phyloP scores from a whole-genome alignment of 1,284 basidiomycete species.

The Entoloma clypeatum region DNA sequence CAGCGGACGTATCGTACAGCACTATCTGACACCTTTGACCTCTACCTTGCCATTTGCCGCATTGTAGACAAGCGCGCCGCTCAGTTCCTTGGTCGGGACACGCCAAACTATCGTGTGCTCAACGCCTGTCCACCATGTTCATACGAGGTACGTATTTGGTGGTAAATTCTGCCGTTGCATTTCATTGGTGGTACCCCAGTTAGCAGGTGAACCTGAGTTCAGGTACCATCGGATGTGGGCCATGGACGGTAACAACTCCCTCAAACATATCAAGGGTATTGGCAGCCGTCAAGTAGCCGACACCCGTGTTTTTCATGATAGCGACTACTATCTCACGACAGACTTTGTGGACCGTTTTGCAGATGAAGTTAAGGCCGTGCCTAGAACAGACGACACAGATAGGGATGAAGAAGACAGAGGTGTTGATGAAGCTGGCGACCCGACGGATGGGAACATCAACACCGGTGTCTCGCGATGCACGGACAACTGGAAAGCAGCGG shows the following conservation, averaged over 20 bases:
- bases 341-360: conserved; percentile 24
- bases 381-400: neutral
- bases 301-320: conserved; percentile 18
- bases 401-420: conserved; percentile 5
- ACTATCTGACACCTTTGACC: conserved; percentile 24
- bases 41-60: conserved; percentile 20
- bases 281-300: conserved; percentile 17
- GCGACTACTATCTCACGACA: conserved; percentile 22
- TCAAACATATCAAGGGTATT: conserved; percentile 20
- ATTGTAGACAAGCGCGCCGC: conserved; percentile 16
- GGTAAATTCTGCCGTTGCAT: neutral
- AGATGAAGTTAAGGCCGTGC: conserved; percentile 20
- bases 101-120: conserved; percentile 20
- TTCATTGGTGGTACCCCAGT: conserved; percentile 14
- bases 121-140: conserved; percentile 26
- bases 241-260: conserved; percentile 28
- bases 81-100: conserved; percentile 17
- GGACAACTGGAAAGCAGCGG: conserved; percentile 24
- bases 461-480: conserved; percentile 17
- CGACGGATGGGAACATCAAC: conserved; percentile 11
- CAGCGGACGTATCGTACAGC: conserved; percentile 16
- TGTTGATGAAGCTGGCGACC: conserved; percentile 3
- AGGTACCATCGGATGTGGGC: conserved; percentile 17
- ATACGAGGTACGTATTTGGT: conserved; percentile 19
- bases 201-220: conserved; percentile 22